These are phyloP conservation scores for Pythium utonaiense DNA, from an alignment of 352 stramenopile species.

Conservation along the genomic window DNA sequence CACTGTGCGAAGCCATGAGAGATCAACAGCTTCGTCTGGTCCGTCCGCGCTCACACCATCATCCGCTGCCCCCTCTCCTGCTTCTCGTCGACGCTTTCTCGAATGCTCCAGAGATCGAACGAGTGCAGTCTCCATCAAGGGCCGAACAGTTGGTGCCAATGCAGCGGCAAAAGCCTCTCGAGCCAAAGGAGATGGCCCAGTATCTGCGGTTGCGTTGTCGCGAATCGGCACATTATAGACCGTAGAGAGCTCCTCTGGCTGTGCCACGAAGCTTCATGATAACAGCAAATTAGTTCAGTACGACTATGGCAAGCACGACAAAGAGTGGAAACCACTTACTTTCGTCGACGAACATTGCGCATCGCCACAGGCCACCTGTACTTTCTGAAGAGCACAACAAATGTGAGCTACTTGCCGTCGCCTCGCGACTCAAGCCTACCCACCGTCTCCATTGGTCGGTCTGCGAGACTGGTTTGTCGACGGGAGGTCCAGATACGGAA, in stretches of 20 bases:
- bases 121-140: constrained; percentile 15
- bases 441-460: constrained; percentile 29
- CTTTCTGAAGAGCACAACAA: constrained; percentile 35
- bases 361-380: constrained; percentile 73
- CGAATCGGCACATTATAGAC: constrained; percentile 16
- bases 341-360: constrained; percentile 50
- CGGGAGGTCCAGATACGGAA: constrained; percentile 13
- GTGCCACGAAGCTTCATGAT: constrained; percentile 15
- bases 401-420: background rate
- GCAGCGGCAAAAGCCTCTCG: constrained; percentile 18
- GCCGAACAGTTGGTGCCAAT: constrained; percentile 18
- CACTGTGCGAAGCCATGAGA: constrained; percentile 10
- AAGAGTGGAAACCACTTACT: constrained; percentile 32
- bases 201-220: background rate
- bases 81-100: constrained; percentile 11
- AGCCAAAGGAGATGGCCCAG: constrained; percentile 1
- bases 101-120: constrained; percentile 10
- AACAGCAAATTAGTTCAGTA: background rate
- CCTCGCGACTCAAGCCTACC: background rate
- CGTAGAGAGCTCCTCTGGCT: constrained; percentile 8
- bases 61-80: background rate
- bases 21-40: background rate
- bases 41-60: background rate
- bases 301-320: background rate
- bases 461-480: constrained; percentile 16